Base-by-base conservation (phyloP, 2,329 filamentous ascomycete species). In the Pestalotiopsis sp. region DNA sequence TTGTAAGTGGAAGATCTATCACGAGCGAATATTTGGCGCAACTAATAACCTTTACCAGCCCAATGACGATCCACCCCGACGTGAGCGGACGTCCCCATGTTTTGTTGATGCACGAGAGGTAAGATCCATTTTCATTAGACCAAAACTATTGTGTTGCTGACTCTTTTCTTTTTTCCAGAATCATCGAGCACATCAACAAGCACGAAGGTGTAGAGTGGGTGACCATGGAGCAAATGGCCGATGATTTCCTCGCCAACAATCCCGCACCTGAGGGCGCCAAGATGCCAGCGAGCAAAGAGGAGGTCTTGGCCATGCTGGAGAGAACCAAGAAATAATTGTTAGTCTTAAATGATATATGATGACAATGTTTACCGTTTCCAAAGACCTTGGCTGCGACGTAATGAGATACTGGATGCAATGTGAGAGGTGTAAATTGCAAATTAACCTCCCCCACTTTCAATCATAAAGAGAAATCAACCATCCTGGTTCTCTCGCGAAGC, bases 11-110 rank as follows among this genome's bases (percentile, higher is more conserved):
- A n/a, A n/a, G n/a, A n/a, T n/a, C n/a, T n/a, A n/a, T n/a, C n/a
- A n/a, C n/a, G n/a, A n/a, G n/a, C n/a, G n/a, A n/a, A n/a, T n/a
- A n/a, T n/a, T n/a, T 9, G 6, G 17, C 11, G 3, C 2, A n/a
- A 52, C 45, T 52, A 52, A 52, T 52, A 52, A 52, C 17, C 1
- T 6, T 9, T 4, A 9, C 17, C 45, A 52, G 45, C 73, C 91
- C 92, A 0, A 91, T 94, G 78, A 94, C 92, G 0, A 91, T 93
- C 45, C 92, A 94, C 77, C 92, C 92, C 0, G 92, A 94, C 74
- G 90, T 92, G 0, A 90, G 87, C 3, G 92, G 92, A 0, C 84
- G 91, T 20, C 92, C 92, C 0, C 92, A 94, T 78, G 92, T 90
- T 0, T 73, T 94, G 36, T 80, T 93, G 6, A 93, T 93, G 91